Evolutionary conservation across 768 basidiomycete species (phyloP).

Genomic region (Boletus huronensis): DNA sequence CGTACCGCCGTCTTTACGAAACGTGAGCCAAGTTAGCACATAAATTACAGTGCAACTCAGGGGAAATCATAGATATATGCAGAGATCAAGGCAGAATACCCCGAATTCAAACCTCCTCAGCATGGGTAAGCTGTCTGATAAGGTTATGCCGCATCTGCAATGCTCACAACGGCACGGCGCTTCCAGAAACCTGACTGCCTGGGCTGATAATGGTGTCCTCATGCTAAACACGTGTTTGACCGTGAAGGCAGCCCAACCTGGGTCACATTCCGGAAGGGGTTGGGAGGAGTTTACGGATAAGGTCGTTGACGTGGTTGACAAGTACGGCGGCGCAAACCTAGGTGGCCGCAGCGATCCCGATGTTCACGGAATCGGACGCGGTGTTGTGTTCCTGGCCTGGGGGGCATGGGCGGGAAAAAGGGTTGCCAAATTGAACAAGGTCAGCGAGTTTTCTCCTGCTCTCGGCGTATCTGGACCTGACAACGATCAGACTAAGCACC

Average conservation of each 20-base stretch:
- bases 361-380: conserved; percentile 56
- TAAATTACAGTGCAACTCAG: conserved; percentile 9
- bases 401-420: conserved; percentile 84
- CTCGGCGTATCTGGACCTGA: conserved; percentile 20
- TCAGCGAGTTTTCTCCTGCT: conserved; percentile 29
- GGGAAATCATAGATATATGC: conserved; percentile 65
- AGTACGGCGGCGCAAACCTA: conserved; percentile 71
- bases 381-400: conserved; percentile 89
- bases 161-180: conserved; percentile 2
- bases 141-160: conserved; percentile 6
- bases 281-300: conserved; percentile 91
- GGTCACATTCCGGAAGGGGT: conserved; percentile 80
- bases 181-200: conserved; percentile 68
- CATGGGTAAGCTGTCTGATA: conserved; percentile 64
- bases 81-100: conserved; percentile 81
- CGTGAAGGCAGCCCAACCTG: conserved; percentile 70
- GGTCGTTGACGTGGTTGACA: conserved; percentile 74
- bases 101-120: conserved; percentile 70
- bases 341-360: conserved; percentile 35
- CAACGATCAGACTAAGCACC: conserved; percentile 62
- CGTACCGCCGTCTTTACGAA: conserved; percentile 78
- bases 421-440: conserved; percentile 72
- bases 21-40: conserved; percentile 45
- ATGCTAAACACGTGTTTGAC: conserved; percentile 93
- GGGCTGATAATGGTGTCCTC: conserved; percentile 85